Evolutionary conservation across 768 basidiomycete genomes (phyloP), one percentile per base, ranked within the genome.

Genomic region (Lactarius sanguifluus): DNA sequence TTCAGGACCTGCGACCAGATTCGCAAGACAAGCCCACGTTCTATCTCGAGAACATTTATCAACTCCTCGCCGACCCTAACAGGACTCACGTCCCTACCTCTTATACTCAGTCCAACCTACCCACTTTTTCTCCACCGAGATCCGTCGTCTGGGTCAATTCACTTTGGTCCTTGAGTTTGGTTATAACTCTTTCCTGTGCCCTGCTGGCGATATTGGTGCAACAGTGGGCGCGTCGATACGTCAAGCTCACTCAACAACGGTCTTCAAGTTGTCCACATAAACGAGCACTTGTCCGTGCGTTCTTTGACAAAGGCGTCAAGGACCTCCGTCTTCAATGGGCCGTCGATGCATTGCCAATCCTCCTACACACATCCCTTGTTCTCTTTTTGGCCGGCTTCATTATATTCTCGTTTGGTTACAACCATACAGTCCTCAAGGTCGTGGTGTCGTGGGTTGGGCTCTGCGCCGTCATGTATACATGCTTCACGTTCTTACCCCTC

Each of bases 371-470:
- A 4, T 52, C 65, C n/a, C 18, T 67, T 23, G 54, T 67, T 55
- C 62, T 67, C 7, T 67, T 67, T 63, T 30, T 67, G 50, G 36
- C 43, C 32, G 65, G 65, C 18, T 45, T 67, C 12, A 15, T 43
- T 40, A 20, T 50, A 9, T 67, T 64, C 38, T 34, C 57, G 18
- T 55, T 64, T 28, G 30, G 25, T 20, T 56, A 54, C 25, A 25
- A 67, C 32, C 40, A 15, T 6, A 28, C 47, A 16, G 55, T 67
- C 30, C 23, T 55, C 54, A 55, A 25, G 30, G 54, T 55, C 8
- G 54, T 55, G 25, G 25, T 6, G 6, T 15, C 54, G 25, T 55
- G 54, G 25, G 15, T 55, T 8, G 54, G 54, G 54, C 23, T 55
- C 54, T 55, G 54, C 28, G 28, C 54, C 6, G 13, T 15, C 54